Evolutionary conservation across 805 yeast genomes (phyloP).

Genomic region (Wickerhamiella occidentalis): DNA sequence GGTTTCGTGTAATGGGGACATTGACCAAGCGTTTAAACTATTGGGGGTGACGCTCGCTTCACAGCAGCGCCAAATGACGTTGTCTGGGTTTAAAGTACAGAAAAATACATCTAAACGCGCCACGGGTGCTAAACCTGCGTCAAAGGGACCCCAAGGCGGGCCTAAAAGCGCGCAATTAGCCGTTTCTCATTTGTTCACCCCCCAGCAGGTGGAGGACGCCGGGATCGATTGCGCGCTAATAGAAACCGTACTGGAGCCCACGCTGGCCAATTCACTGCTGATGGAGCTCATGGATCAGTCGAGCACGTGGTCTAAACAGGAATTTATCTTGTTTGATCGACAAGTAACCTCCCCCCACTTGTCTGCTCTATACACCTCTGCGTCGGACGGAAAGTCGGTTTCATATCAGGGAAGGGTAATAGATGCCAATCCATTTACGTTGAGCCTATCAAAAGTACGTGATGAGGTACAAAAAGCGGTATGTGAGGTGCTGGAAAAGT

Average conservation of each 20-base stretch:
- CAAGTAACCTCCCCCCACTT: slow-evolving; percentile 48
- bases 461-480: slow-evolving; percentile 33
- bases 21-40: slow-evolving; percentile 32
- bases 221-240: slow-evolving; percentile 40
- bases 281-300: slow-evolving; percentile 34
- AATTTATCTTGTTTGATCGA: slow-evolving; percentile 53
- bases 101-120: neutral
- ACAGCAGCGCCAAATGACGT: slow-evolving; percentile 17
- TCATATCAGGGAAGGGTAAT: slow-evolving; percentile 33
- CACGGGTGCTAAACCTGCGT: slow-evolving; percentile 15
- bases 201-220: slow-evolving; percentile 36
- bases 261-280: slow-evolving; percentile 37
- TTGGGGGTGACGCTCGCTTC: slow-evolving; percentile 24
- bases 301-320: slow-evolving; percentile 31
- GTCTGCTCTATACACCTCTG: slow-evolving; percentile 31
- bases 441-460: slow-evolving; percentile 33
- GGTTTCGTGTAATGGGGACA: slow-evolving; percentile 41
- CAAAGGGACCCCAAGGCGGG: too few relatives aligned
- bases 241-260: slow-evolving; percentile 40
- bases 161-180: neutral
- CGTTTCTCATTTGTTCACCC: slow-evolving; percentile 33
- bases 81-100: slow-evolving; percentile 8
- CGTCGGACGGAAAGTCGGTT: slow-evolving; percentile 18
- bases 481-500: slow-evolving; percentile 23
- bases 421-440: slow-evolving; percentile 29